Conservation (phyloP, 192 early-diverging fungal species). For the Thamnidium elegans region DNA sequence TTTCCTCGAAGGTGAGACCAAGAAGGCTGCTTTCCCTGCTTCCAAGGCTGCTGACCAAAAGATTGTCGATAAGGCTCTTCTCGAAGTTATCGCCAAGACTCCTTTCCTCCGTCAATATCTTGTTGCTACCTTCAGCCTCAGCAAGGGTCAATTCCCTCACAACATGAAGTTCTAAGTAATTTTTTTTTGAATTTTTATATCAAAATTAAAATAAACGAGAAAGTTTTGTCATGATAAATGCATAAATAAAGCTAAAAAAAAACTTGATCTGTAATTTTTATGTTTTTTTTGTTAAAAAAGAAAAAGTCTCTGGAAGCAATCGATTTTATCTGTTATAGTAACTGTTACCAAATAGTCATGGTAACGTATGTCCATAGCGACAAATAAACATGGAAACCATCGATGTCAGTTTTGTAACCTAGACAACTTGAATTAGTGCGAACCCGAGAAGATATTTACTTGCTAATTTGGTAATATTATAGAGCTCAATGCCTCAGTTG, state of each 20-base stretch:
- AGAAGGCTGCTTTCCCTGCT: slow-evolving; percentile 79
- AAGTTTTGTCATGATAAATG: background rate
- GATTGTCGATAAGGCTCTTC: slow-evolving; percentile 79
- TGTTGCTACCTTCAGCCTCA: slow-evolving; percentile 79
- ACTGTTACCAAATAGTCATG: no score
- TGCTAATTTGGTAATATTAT: no score
- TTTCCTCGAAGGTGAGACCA: slow-evolving; percentile 75
- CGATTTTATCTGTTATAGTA: no score
- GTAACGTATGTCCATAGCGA: no score
- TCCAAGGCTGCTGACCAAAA: slow-evolving; percentile 89
- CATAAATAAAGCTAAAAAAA: background rate
- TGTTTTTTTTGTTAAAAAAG: background rate
- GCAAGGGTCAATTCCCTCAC: slow-evolving; percentile 98
- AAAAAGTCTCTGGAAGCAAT: background rate
- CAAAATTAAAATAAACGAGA: background rate
- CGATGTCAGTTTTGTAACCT: no score
- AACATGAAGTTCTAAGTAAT: slow-evolving; percentile 86
- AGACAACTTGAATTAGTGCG: no score
- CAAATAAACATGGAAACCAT: no score
- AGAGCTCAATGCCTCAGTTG: no score
- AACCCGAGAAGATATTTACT: no score
- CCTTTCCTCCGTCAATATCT: slow-evolving; percentile 91
- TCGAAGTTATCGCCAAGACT: slow-evolving; percentile 80
- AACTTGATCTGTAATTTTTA: background rate
- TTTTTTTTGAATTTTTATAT: background rate